Percentiles rank a stretch among this genome's conserved stretches.
Conservation (phyloP, 306 rosid genomes). For the Ormosia semicastrata region DNA sequence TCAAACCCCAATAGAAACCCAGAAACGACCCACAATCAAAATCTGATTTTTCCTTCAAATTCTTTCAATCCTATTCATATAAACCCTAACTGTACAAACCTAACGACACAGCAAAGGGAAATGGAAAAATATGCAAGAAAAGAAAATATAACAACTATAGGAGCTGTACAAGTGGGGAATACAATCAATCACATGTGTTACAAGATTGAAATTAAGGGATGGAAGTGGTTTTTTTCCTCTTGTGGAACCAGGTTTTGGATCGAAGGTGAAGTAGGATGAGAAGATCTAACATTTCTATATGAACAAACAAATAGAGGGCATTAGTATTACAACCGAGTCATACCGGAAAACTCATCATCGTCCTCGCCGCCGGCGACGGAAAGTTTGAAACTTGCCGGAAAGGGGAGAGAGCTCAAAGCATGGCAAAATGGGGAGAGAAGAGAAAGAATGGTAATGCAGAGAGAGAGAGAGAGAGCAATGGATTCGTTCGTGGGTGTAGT, state of each 20-base stretch:
- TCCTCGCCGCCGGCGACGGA: constrained; percentile 28
- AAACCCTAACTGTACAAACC: constrained; percentile 21
- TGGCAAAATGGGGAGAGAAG: not conserved
- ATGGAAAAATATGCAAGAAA: not conserved
- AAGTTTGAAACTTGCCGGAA: constrained; percentile 31
- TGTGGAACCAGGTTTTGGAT: constrained; percentile 69
- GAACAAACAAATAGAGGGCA: not conserved
- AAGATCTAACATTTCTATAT: constrained; percentile 55
- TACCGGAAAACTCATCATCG: constrained; percentile 34
- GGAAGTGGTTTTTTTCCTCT: constrained; percentile 32
- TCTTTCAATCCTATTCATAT: not conserved
- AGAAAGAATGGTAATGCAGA: not conserved
- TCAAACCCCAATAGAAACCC: not conserved
- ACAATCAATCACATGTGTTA: not conserved
- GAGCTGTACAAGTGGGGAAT: constrained; percentile 36
- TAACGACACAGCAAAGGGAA: not conserved
- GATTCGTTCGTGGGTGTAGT: not conserved
- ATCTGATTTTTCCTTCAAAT: constrained; percentile 3
- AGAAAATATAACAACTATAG: not conserved
- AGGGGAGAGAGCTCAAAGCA: too few species aligned
- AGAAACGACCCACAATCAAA: not conserved
- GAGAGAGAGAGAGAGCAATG: not conserved
- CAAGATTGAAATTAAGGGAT: not conserved
- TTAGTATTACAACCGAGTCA: constrained; percentile 11
- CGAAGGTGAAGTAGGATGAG: constrained; percentile 41